A percentile compares a stretch with the other conserved stretches of the same genome.
phyloP scores from a whole-genome alignment of 1,284 basidiomycete species.

The Ganoderma sp. region DNA sequence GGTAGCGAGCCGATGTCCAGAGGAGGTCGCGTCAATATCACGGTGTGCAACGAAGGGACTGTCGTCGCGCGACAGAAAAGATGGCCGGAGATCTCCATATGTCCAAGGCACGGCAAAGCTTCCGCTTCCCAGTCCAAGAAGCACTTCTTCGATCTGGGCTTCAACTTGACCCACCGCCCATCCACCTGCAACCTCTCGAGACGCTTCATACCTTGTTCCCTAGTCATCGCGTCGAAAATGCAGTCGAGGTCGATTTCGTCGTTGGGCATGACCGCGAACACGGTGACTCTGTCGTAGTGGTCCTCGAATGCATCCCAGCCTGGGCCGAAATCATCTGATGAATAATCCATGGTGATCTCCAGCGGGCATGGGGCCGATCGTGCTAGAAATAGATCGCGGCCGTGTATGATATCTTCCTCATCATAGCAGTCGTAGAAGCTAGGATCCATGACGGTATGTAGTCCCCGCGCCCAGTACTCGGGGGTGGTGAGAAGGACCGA shows the following conservation, averaged over 20 bases:
- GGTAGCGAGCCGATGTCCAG: background rate
- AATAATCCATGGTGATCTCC: background rate
- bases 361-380: background rate
- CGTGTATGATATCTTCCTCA: background rate
- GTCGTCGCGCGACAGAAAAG: background rate
- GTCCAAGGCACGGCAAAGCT: background rate
- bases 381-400: background rate
- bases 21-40: background rate
- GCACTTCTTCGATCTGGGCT: background rate
- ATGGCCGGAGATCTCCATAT: background rate
- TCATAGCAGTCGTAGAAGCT: no score
- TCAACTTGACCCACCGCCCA: background rate
- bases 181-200: background rate
- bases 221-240: background rate
- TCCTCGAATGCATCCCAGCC: background rate
- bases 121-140: background rate
- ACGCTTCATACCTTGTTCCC: background rate
- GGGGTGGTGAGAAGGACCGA: background rate
- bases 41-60: background rate
- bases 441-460: no score
- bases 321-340: background rate
- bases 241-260: background rate
- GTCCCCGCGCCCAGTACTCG: background rate
- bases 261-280: background rate
- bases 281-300: background rate